Evolutionary conservation across 148 eudicot genomes (phyloP).

Genomic region (Silene uniflora): DNA sequence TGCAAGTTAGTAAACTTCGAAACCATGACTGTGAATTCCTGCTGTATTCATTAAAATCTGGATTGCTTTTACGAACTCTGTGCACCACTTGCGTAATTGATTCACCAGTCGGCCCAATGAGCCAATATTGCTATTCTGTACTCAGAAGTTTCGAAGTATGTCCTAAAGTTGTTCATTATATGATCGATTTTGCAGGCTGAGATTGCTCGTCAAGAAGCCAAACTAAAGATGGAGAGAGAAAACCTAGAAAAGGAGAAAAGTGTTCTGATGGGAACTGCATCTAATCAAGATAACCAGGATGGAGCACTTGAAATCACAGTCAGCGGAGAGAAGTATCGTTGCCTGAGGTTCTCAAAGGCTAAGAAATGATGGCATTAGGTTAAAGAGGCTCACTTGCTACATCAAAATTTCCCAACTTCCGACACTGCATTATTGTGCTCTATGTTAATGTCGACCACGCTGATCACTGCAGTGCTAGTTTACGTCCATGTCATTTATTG

Average conservation of each 20-base stretch:
- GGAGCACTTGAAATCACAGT: conserved; percentile 99
- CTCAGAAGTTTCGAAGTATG: background rate
- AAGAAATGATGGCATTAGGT: conserved; percentile 50
- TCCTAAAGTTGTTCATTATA: background rate
- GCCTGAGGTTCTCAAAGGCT: conserved; percentile 94
- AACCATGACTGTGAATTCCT: background rate
- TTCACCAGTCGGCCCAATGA: background rate
- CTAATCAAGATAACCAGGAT: conserved; percentile 97
- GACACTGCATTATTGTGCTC: conserved; percentile 9
- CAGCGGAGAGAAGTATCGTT: conserved; percentile 94
- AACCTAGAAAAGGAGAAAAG: conserved; percentile 99
- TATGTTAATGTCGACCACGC: background rate
- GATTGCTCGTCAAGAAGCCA: conserved; percentile 93
- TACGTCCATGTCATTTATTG: background rate
- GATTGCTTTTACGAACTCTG: background rate
- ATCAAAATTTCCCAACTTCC: background rate
- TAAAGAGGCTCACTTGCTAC: conserved; percentile 11
- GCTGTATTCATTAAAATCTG: background rate
- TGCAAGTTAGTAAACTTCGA: background rate
- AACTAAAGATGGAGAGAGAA: conserved; percentile 91
- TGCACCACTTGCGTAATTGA: background rate
- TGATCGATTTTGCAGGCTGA: conserved; percentile 59
- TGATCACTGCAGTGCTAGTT: conserved; percentile 11
- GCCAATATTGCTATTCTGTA: background rate
- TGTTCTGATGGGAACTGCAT: conserved; percentile 97